Conservation (phyloP, 2,329 filamentous ascomycete genomes). For the Cyphellophora europaea region DNA sequence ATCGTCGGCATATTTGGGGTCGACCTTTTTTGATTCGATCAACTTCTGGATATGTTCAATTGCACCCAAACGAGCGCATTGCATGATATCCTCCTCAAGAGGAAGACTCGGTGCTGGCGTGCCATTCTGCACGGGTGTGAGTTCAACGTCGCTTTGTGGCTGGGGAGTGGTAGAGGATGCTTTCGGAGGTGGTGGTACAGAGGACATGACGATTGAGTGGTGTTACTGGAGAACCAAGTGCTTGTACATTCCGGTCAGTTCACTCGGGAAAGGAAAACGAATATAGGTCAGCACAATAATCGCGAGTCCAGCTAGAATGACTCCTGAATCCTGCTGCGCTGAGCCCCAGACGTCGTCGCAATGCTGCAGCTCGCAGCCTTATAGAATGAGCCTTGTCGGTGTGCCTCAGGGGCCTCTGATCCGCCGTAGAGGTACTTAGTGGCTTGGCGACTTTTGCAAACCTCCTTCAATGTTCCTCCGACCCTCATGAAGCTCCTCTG, state of each 20-base stretch:
- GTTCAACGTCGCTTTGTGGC: conserved; percentile 15
- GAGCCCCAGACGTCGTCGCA: no score
- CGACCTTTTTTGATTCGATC: conserved; percentile 72
- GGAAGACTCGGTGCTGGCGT: conserved; percentile 26
- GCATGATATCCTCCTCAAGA: conserved; percentile 81
- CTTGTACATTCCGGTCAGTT: background rate
- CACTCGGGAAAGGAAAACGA: no score
- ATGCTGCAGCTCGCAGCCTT: no score
- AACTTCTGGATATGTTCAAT: conserved; percentile 79
- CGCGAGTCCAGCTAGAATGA: no score
- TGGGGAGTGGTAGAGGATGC: conserved; percentile 10
- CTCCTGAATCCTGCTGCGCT: no score
- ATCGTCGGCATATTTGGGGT: conserved; percentile 74
- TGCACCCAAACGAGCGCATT: conserved; percentile 81
- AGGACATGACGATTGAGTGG: conserved; percentile 1
- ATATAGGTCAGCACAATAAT: no score
- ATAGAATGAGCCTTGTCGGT: no score
- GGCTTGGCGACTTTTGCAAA: no score
- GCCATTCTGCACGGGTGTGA: conserved; percentile 18
- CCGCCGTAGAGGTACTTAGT: no score
- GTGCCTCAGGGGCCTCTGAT: no score
- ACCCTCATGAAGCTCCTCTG: no score
- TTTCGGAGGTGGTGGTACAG: conserved; percentile 10
- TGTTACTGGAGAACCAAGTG: background rate
- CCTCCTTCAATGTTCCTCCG: no score